phyloP scores from a whole-genome alignment of 2,329 filamentous ascomycete genomes.

The Epichloe brachyelytri region DNA sequence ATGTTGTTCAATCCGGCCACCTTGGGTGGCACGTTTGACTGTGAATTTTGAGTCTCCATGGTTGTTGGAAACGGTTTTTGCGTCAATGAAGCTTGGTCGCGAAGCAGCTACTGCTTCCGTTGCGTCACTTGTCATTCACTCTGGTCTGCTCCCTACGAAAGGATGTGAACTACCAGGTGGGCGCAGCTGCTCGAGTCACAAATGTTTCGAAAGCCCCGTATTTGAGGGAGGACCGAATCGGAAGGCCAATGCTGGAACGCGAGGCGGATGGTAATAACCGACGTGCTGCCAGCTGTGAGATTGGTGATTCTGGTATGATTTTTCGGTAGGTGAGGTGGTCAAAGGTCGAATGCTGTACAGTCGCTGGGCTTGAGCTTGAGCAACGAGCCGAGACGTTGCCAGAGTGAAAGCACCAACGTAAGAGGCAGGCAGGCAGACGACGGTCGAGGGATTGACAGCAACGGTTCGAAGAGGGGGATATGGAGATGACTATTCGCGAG shows the following conservation, averaged over 20 bases:
- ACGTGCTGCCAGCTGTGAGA: background rate
- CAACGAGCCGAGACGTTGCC: background rate
- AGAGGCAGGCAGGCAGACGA: background rate
- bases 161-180: background rate
- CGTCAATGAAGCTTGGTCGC: background rate
- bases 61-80: background rate
- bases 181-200: background rate
- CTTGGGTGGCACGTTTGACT: slow-evolving; percentile 14
- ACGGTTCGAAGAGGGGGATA: background rate
- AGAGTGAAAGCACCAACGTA: background rate
- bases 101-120: background rate
- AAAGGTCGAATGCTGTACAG: background rate
- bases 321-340: background rate
- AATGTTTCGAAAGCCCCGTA: background rate
- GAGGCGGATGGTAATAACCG: background rate
- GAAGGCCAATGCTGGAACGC: background rate
- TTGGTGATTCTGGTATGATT: background rate
- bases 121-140: background rate
- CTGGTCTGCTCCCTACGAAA: background rate
- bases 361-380: background rate
- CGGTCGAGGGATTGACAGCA: background rate
- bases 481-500: background rate
- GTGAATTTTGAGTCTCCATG: slow-evolving; percentile 11
- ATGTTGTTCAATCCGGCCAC: slow-evolving; percentile 26
- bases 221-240: background rate